A percentile compares a stretch with the other conserved stretches of the same genome.
phyloP scores from a whole-genome alignment of 2,329 filamentous ascomycete genomes.

The Teratosphaeria destructans region DNA sequence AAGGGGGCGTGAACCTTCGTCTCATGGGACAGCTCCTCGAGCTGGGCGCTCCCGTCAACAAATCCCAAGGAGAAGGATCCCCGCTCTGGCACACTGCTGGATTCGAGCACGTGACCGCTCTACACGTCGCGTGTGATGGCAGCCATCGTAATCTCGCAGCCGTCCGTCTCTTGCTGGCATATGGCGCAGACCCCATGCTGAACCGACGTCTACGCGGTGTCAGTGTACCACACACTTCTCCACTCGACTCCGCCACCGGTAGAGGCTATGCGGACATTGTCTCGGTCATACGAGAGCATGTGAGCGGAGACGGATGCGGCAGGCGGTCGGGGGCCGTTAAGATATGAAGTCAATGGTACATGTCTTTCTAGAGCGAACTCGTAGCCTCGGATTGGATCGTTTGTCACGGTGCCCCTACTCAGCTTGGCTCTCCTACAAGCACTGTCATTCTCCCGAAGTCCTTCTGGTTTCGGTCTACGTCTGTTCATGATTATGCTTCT shows the following conservation, averaged over 20 bases:
- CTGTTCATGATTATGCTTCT: no score
- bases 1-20: conserved; percentile 1
- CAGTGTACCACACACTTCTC: background rate
- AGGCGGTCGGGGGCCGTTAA: no score
- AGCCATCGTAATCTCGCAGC: background rate
- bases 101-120: conserved; percentile 1
- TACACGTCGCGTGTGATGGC: conserved; percentile 1
- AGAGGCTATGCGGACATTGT: conserved; percentile 3
- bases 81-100: background rate
- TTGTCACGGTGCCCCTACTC: no score
- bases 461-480: no score
- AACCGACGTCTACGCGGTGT: background rate
- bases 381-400: no score
- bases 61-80: background rate
- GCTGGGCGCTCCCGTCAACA: conserved; percentile 1
- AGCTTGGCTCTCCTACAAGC: no score
- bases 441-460: no score
- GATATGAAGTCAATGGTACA: no score
- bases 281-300: conserved; percentile 1
- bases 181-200: conserved; percentile 1
- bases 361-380: no score
- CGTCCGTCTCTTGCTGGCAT: conserved; percentile 1
- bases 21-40: conserved; percentile 1
- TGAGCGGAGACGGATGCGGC: background rate
- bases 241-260: background rate